phyloP scores from a whole-genome alignment of 2,329 filamentous ascomycete genomes.

The Phyllachora maydis region DNA sequence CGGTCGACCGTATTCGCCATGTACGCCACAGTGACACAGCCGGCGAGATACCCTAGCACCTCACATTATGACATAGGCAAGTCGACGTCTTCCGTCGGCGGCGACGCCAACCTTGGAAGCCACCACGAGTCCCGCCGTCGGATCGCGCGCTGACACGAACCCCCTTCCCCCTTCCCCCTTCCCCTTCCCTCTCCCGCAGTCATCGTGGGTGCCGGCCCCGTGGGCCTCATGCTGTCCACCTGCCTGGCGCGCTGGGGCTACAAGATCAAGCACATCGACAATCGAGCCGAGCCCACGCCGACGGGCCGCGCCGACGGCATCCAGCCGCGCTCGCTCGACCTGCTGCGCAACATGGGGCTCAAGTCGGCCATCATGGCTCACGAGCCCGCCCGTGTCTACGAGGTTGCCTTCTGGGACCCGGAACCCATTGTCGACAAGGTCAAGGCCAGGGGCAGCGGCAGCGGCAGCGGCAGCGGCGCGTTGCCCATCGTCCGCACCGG shows the following conservation, averaged over 20 bases:
- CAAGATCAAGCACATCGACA: conserved; percentile 88
- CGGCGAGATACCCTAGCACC: too few species aligned
- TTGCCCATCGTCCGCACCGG: conserved; percentile 44
- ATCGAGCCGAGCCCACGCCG: conserved; percentile 61
- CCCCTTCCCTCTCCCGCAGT: too few species aligned
- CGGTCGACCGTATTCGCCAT: too few species aligned
- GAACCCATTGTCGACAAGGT: conserved; percentile 10
- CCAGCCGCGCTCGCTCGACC: conserved; percentile 71
- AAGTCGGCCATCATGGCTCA: conserved; percentile 78
- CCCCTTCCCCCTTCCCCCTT: too few species aligned
- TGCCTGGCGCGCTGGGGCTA: conserved; percentile 86
- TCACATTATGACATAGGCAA: too few species aligned
- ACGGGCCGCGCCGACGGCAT: conserved; percentile 85
- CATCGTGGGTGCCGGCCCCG: conserved; percentile 75
- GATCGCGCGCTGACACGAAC: too few species aligned
- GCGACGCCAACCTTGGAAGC: too few species aligned
- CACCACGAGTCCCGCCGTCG: too few species aligned
- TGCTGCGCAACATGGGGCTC: conserved; percentile 74
- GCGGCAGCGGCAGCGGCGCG: too few species aligned
- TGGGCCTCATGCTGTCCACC: conserved; percentile 71
- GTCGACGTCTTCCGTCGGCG: too few species aligned
- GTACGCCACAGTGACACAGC: too few species aligned
- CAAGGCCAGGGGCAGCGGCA: too few species aligned
- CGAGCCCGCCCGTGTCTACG: conserved; percentile 69
- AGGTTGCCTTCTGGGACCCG: conserved; percentile 56